Percentiles rank a stretch among this genome's conserved stretches.
These are phyloP conservation scores for Candida sojae DNA, from an alignment of 1,139 yeast genomes.

Conservation along the genomic window DNA sequence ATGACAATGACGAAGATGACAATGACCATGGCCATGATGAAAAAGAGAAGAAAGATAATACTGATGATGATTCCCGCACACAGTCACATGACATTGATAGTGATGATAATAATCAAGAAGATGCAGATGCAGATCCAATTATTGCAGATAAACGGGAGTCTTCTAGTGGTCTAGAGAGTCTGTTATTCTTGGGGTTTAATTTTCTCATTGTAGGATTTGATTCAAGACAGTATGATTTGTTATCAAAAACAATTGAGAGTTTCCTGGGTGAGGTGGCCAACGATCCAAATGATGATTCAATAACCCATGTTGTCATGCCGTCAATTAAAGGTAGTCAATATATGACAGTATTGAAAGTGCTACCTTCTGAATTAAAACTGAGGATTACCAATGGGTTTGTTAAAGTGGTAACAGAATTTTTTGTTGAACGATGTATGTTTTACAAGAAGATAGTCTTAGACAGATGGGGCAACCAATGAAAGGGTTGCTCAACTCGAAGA, in stretches of 20 bases:
- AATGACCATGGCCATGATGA: neutral
- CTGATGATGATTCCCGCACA: neutral
- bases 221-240: conserved; percentile 28
- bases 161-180: conserved; percentile 8
- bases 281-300: conserved; percentile 21
- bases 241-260: conserved; percentile 37
- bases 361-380: conserved; percentile 23
- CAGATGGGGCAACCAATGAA: conserved; percentile 73
- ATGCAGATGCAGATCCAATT: neutral
- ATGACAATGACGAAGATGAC: conserved; percentile 14
- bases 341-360: conserved; percentile 23
- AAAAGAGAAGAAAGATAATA: neutral
- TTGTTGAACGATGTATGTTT: conserved; percentile 74
- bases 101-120: neutral
- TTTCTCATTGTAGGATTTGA: conserved; percentile 45
- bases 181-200: conserved; percentile 34
- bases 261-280: conserved; percentile 43
- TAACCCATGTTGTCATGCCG: conserved; percentile 46
- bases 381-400: conserved; percentile 25
- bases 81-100: conserved; percentile 2
- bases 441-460: conserved; percentile 58
- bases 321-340: conserved; percentile 34
- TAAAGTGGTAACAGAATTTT: conserved; percentile 74
- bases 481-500: conserved; percentile 33
- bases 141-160: neutral